Percentiles rank a stretch among this genome's conserved stretches.
phyloP scores from a whole-genome alignment of 2,329 filamentous ascomycete genomes.

The Aspergillus candidus region DNA sequence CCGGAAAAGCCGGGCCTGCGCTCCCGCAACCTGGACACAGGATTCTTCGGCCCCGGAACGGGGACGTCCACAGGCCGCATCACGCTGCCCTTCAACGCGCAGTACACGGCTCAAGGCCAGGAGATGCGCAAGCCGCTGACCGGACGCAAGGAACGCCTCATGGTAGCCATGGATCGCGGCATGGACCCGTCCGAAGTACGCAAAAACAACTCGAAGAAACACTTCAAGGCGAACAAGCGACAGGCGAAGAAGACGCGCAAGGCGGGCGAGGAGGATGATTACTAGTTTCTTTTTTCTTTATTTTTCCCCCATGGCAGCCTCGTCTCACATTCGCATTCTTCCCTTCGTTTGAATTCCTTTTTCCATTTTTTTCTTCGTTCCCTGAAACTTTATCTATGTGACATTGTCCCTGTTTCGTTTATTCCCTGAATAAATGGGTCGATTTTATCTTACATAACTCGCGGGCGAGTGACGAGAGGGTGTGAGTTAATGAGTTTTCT shows the following conservation, averaged over 20 bases:
- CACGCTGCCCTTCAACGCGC: conserved; percentile 78
- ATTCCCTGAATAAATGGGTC: no score
- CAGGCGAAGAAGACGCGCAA: conserved; percentile 29
- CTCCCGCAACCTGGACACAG: conserved; percentile 70
- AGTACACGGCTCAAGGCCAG: conserved; percentile 75
- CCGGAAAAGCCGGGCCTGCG: conserved; percentile 57
- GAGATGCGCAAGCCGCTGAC: conserved; percentile 68
- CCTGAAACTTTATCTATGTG: no score
- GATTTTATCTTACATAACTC: conserved; percentile 8
- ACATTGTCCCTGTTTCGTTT: no score
- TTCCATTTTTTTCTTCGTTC: conserved; percentile 6
- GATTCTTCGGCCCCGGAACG: conserved; percentile 72
- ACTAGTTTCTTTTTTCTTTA: conserved; percentile 15
- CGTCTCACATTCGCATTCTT: no score
- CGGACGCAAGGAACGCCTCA: conserved; percentile 71
- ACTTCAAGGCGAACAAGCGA: conserved; percentile 47
- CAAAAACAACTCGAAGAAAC: conserved; percentile 69
- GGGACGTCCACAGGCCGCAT: conserved; percentile 58
- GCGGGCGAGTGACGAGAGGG: conserved; percentile 15
- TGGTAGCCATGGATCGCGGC: conserved; percentile 78
- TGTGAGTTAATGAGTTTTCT: conserved; percentile 4
- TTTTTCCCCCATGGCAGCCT: not conserved
- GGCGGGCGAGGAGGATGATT: conserved; percentile 25
- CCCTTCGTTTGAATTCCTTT: not conserved
- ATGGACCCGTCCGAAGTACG: conserved; percentile 73